These are phyloP conservation scores for Exophiala lecanii-corni DNA, from an alignment of 2,329 filamentous ascomycete genomes.

Conservation along the genomic window DNA sequence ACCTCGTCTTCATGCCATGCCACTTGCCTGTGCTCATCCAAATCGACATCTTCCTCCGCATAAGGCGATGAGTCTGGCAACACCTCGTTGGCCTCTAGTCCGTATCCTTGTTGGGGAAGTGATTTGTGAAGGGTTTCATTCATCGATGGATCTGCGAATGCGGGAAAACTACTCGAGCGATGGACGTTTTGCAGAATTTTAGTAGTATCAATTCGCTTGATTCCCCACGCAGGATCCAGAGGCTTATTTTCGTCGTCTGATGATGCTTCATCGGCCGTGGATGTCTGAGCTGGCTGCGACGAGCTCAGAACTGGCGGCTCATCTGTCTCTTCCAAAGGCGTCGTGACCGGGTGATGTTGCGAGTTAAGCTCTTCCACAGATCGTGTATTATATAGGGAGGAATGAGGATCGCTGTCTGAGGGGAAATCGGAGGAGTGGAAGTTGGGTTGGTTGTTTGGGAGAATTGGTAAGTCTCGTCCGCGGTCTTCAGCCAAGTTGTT, in stretches of 20 bases:
- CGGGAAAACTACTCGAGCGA: slow-evolving; percentile 25
- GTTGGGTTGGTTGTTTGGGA: too few relatives aligned
- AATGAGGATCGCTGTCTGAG: too few relatives aligned
- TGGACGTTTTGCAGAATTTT: slow-evolving; percentile 22
- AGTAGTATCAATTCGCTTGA: slow-evolving; percentile 20
- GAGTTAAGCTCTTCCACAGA: too few relatives aligned
- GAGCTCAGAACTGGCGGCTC: too few relatives aligned
- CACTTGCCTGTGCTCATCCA: slow-evolving; percentile 4
- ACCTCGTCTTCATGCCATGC: slow-evolving; percentile 9
- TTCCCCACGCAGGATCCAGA: slow-evolving; percentile 27
- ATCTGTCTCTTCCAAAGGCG: too few relatives aligned
- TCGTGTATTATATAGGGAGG: too few relatives aligned
- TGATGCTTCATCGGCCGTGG: slow-evolving; percentile 18
- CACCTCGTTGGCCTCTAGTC: not conserved
- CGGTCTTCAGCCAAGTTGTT: too few relatives aligned
- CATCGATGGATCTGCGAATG: slow-evolving; percentile 4
- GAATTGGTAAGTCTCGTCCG: too few relatives aligned
- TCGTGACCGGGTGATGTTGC: too few relatives aligned
- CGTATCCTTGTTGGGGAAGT: not conserved
- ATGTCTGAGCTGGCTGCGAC: too few relatives aligned
- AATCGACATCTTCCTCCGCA: slow-evolving; percentile 2
- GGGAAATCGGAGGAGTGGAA: too few relatives aligned
- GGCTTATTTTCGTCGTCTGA: slow-evolving; percentile 22
- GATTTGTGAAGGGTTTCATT: not conserved
- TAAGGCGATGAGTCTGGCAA: not conserved